Conservation (phyloP, 2,329 filamentous ascomycete species). For the Hymenotorrendiella dingleyae region DNA sequence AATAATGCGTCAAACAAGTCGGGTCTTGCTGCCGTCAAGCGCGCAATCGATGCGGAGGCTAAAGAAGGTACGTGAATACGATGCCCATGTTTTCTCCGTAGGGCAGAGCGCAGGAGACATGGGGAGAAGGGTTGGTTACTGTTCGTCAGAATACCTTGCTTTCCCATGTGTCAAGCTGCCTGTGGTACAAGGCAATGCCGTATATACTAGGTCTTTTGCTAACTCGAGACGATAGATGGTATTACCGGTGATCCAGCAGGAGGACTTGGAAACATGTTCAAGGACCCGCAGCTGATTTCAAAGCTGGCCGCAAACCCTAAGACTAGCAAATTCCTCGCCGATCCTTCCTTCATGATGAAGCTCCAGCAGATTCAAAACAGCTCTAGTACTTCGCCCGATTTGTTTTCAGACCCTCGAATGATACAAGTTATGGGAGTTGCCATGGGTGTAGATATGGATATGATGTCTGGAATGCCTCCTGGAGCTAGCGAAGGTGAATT, state of each 20-base stretch:
- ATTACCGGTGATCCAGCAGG: conserved; percentile 59
- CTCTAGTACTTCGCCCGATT: conserved; percentile 69
- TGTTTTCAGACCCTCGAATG: conserved; percentile 87
- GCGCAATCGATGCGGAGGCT: conserved; percentile 77
- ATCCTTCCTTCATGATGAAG: conserved; percentile 85
- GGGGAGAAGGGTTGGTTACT: too few relatives aligned
- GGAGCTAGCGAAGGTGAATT: conserved; percentile 42
- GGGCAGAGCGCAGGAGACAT: too few relatives aligned
- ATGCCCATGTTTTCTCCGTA: too few relatives aligned
- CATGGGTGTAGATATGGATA: conserved; percentile 87
- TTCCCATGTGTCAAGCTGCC: too few relatives aligned
- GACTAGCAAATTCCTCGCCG: conserved; percentile 74
- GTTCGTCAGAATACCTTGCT: too few relatives aligned
- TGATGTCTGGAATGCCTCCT: conserved; percentile 34
- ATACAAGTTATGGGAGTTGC: conserved; percentile 90
- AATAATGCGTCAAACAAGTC: conserved; percentile 89
- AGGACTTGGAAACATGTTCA: conserved; percentile 89
- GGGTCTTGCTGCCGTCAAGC: conserved; percentile 76
- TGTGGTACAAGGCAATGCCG: too few relatives aligned
- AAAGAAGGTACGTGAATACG: conserved; percentile 35
- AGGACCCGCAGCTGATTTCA: conserved; percentile 79
- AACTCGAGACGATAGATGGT: conserved; percentile 23
- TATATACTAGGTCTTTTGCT: too few relatives aligned
- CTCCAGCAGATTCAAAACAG: conserved; percentile 76
- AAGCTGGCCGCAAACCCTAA: conserved; percentile 95